Conservation (phyloP, 2,329 filamentous ascomycete genomes). For the Colletotrichum shisoi region DNA sequence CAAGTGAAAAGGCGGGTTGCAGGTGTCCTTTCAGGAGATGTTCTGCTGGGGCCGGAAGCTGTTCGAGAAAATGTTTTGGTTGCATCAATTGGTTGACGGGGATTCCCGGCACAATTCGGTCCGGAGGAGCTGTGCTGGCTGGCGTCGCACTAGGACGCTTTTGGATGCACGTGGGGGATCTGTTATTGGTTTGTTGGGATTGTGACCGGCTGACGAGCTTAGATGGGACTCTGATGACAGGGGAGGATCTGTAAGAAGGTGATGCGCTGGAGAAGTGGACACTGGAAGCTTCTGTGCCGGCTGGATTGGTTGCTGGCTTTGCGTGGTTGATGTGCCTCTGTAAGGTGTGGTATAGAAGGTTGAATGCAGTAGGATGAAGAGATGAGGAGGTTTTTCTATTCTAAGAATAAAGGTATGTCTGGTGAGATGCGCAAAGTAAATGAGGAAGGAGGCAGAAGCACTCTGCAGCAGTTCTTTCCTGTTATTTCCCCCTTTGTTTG, state of each 20-base stretch:
- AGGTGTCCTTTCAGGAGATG: constrained; percentile 40
- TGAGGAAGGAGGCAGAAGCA: neutral
- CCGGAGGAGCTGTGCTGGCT: constrained; percentile 33
- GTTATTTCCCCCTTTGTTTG: neutral
- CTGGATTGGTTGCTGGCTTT: constrained; percentile 3
- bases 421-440: neutral
- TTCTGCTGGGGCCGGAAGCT: constrained; percentile 35
- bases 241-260: constrained; percentile 11
- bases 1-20: constrained; percentile 37
- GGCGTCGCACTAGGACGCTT: constrained; percentile 33
- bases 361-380: too few relatives aligned
- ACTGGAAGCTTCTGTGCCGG: constrained; percentile 2
- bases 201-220: constrained; percentile 10
- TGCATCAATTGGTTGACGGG: constrained; percentile 40
- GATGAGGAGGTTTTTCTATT: too few relatives aligned
- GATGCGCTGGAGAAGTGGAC: constrained; percentile 14
- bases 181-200: constrained; percentile 40
- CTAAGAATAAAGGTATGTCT: neutral
- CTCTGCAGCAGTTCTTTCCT: neutral
- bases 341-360: neutral
- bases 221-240: constrained; percentile 17
- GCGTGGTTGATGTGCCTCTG: neutral
- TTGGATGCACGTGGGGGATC: constrained; percentile 38
- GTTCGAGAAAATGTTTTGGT: constrained; percentile 41
- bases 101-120: constrained; percentile 41